A percentile compares a stretch with the other conserved stretches of the same genome.
phyloP scores from a whole-genome alignment of 768 basidiomycete species.

The Auricularia sp. region DNA sequence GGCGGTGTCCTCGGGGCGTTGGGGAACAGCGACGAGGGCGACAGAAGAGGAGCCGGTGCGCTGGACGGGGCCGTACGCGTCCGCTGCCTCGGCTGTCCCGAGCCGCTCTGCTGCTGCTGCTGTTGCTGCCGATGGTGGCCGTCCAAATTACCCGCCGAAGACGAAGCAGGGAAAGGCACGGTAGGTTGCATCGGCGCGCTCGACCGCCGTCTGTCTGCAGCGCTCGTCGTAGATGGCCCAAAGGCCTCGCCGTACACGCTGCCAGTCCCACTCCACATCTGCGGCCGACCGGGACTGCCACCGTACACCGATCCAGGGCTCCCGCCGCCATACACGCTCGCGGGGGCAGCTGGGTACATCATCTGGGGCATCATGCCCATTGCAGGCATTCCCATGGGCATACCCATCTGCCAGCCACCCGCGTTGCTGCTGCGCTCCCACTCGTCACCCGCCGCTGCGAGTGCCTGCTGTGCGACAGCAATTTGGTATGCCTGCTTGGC shows the following conservation, averaged over 20 bases:
- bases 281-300: slow-evolving; percentile 6
- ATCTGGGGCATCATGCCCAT: slow-evolving; percentile 25
- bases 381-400: slow-evolving; percentile 24
- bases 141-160: background rate
- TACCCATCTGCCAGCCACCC: slow-evolving; percentile 37
- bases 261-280: slow-evolving; percentile 28
- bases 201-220: slow-evolving; percentile 3
- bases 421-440: slow-evolving; percentile 73
- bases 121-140: background rate
- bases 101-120: slow-evolving; percentile 5
- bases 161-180: slow-evolving; percentile 12
- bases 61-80: slow-evolving; percentile 24
- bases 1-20: slow-evolving; percentile 6
- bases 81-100: slow-evolving; percentile 18
- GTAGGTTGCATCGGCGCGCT: slow-evolving; percentile 9
- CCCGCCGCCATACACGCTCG: slow-evolving; percentile 47
- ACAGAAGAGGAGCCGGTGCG: background rate
- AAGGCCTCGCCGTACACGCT: slow-evolving; percentile 66
- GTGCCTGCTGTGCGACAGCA: slow-evolving; percentile 83
- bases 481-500: slow-evolving; percentile 88
- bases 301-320: slow-evolving; percentile 8
- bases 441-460: slow-evolving; percentile 80
- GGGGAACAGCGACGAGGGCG: background rate
- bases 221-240: slow-evolving; percentile 25
- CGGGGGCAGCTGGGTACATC: slow-evolving; percentile 39